These are phyloP conservation scores for Xenoacremonium recifei DNA, from an alignment of 2,329 filamentous ascomycete species.

Conservation along the genomic window DNA sequence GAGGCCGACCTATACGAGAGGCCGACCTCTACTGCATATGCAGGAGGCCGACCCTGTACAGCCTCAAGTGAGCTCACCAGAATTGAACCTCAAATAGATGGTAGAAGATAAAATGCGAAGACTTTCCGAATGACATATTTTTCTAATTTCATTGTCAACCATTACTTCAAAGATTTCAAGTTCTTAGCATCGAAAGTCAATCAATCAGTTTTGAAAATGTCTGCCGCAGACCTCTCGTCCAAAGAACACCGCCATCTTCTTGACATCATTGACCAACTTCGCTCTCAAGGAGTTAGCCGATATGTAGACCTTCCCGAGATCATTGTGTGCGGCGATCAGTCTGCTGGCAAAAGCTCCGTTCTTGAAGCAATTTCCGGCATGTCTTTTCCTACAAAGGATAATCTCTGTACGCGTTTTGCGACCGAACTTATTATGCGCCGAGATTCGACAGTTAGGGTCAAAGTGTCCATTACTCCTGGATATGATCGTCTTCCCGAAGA, in stretches of 20 bases:
- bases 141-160: no score
- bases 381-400: constrained; percentile 57
- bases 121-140: no score
- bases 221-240: neutral
- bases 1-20: no score
- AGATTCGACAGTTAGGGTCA: constrained; percentile 27
- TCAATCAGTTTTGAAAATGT: neutral
- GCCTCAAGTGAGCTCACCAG: no score
- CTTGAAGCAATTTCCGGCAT: constrained; percentile 63
- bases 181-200: no score
- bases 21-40: no score
- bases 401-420: constrained; percentile 59
- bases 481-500: constrained; percentile 4
- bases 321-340: constrained; percentile 60
- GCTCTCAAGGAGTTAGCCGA: constrained; percentile 34
- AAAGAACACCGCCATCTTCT: constrained; percentile 20
- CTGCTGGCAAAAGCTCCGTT: constrained; percentile 62
- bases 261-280: constrained; percentile 36
- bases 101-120: no score
- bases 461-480: constrained; percentile 33
- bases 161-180: no score
- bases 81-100: no score
- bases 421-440: constrained; percentile 58
- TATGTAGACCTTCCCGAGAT: constrained; percentile 42
- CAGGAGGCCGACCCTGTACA: no score